phyloP scores from a whole-genome alignment of 2,329 filamentous ascomycete species.

The Penicillium brasilianum region DNA sequence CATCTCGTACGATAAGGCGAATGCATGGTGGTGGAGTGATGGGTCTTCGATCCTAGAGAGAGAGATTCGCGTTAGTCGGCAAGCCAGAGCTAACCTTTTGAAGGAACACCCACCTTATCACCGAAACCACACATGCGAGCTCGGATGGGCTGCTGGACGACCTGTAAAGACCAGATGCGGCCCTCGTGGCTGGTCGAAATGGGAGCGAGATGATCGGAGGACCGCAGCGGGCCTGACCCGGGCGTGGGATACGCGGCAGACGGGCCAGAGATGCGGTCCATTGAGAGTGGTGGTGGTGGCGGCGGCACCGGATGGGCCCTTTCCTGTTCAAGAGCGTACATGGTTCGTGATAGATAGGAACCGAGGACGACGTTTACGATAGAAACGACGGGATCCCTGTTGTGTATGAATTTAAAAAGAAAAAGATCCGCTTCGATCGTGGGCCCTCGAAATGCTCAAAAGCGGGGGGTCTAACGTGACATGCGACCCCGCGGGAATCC shows the following conservation, averaged over 20 bases:
- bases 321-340: slow-evolving; percentile 47
- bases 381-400: slow-evolving; percentile 19
- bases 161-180: slow-evolving; percentile 66
- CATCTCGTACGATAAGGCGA: slow-evolving; percentile 77
- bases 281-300: slow-evolving; percentile 45
- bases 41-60: slow-evolving; percentile 79
- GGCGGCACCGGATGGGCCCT: slow-evolving; percentile 43
- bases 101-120: slow-evolving; percentile 73
- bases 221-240: slow-evolving; percentile 39
- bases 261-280: slow-evolving; percentile 47
- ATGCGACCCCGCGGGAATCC: slow-evolving; percentile 34
- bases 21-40: slow-evolving; percentile 96
- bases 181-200: slow-evolving; percentile 49
- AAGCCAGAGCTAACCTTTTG: not conserved
- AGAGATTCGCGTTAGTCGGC: slow-evolving; percentile 25
- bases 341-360: slow-evolving; percentile 37
- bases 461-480: slow-evolving; percentile 23
- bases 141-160: slow-evolving; percentile 88
- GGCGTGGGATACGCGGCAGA: slow-evolving; percentile 44
- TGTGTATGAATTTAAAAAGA: not conserved
- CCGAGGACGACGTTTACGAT: slow-evolving; percentile 26
- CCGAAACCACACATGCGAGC: slow-evolving; percentile 99
- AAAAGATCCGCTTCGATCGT: slow-evolving; percentile 13
- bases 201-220: slow-evolving; percentile 45
- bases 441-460: slow-evolving; percentile 7